Base-by-base conservation (phyloP, 352 stramenopile genomes). In the Phytophthora tentaculata region DNA sequence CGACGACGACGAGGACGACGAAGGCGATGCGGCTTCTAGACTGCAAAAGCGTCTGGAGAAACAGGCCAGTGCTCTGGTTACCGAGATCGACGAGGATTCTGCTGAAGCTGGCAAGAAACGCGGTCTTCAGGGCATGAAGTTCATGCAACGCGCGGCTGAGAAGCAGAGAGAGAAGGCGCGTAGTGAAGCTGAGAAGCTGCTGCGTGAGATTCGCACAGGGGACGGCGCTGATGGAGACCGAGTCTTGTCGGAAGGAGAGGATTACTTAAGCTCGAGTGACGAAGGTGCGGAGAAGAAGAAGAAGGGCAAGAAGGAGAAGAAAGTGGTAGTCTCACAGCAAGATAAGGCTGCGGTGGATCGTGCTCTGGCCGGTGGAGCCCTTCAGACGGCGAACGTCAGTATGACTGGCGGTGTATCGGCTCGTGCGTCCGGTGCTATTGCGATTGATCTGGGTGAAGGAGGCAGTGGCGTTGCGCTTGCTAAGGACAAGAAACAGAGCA, bases 141-240 rank as follows among this genome's bases (percentile, higher is more conserved):
- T 99, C 72, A 99, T 99, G 97, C 92, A 99, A 81, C 88, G 91
- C 26, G 97, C 96, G n/a, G 84, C 98, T 32, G 83, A 99, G 74
- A 96, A 96, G 68, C 96, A 99, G 77, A 84, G 95, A 48, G 86
- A 97, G 59, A 88, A 93, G 56, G 93, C 97, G 5, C 90, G 94
- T 13, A 73, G 89, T 32, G 97, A 99, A 69, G 96, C 96, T 0
- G 88, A 98, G 56, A 86, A 92, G 69, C 78, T 99, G 35, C 80
- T 99, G 47, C 76, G 83, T 22, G 97, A 99, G 83, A 89, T 99
- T 19, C 90, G 92, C 28, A 90, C 96, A 49, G 82, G 97, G 19
- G 76, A 88, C 12, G 77, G 69, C 2, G 69, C 86, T n/a, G 94
- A 97, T 61, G 85, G 96, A 10, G 79, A 87, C 28, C 76, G 66